Conservation (phyloP, 2,329 filamentous ascomycete genomes). For the Microsporum ferrugineum region DNA sequence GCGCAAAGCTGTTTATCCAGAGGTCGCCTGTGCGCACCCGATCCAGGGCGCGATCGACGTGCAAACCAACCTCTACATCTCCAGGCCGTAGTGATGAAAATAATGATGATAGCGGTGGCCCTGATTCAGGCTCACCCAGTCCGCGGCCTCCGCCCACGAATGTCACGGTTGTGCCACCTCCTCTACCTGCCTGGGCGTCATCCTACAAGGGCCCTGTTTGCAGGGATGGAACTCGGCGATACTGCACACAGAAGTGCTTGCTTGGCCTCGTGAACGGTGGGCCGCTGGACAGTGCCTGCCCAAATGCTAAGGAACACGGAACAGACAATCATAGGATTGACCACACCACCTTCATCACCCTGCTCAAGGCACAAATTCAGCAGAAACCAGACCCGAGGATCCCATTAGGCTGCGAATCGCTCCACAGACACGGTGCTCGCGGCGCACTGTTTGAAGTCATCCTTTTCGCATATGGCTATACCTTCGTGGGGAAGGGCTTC, state of each 20-base stretch:
- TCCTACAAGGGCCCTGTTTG: conserved; percentile 1
- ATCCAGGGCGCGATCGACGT: conserved; percentile 6
- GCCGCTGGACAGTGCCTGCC: conserved; percentile 27
- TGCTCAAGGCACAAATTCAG: conserved; percentile 11
- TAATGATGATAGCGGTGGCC: background rate
- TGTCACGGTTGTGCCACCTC: conserved; percentile 9
- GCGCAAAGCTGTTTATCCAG: background rate
- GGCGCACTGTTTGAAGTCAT: conserved; percentile 18
- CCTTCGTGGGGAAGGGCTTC: conserved; percentile 15
- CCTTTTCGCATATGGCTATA: conserved; percentile 17
- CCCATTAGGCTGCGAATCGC: conserved; percentile 13
- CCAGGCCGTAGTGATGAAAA: conserved; percentile 4
- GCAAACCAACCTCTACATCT: background rate
- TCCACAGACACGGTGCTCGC: conserved; percentile 15
- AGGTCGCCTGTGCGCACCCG: conserved; percentile 10
- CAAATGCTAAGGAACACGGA: conserved; percentile 30
- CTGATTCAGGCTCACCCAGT: conserved; percentile 8
- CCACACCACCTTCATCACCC: conserved; percentile 9
- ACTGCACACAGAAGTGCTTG: conserved; percentile 34
- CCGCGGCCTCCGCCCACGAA: conserved; percentile 9
- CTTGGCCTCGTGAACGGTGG: conserved; percentile 24
- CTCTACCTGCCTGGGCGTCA: conserved; percentile 1
- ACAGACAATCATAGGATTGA: conserved; percentile 15
- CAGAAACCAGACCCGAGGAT: conserved; percentile 6
- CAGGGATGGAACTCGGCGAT: conserved; percentile 16